Evolutionary conservation across 2,329 filamentous ascomycete genomes (phyloP), one percentile per base, ranked within the genome.

Genomic region (Domatiomyces globalis): DNA sequence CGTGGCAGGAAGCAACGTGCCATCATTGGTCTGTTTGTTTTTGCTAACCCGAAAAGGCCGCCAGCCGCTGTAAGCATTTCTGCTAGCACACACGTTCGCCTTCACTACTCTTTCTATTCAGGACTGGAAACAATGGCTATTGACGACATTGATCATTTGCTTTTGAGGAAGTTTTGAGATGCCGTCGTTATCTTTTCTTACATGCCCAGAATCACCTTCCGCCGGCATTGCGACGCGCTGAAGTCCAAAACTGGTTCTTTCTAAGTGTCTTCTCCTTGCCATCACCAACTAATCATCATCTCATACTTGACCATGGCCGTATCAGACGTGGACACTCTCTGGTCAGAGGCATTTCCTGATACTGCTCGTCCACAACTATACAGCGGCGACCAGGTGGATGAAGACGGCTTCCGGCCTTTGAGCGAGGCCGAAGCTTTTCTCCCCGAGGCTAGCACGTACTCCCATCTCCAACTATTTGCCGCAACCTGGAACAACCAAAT

Each of bases 401-500:
- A 58, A 15, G 53, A 61, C 49, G 57, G 57, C 25, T 61, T 56
- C 44, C 49, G 50, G 46, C 57, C 56, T 19, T 52, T 61, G 17
- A 56, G 45, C 17, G 57, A 59, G 25, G 50, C 57, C 39, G 49
- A 55, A 50, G 52, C 25, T 9, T 61, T 61, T 46, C 44, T 57
- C 22, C 39, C 53, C 36, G 53, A 58, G 33, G 48, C 57, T 18
- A n/a, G 52, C 4, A 54, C 43, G 25, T 49, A 59, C 12, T 55
- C 43, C 22, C 50, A 44, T 19, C 47, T 56, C 20, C 59, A 73
- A 52, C 69, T 81, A 0, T 78, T 78, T 55, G 66, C 68, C 2
- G 64, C 79, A n/a, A 75, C 78, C 1, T 68, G 71, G 25, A 78
- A 80, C 58, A 73, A 73, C 1, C 72, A 73, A 29, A 63, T 65